Conservation (phyloP, 2,329 filamentous ascomycete species). For the Bisporella sp. region DNA sequence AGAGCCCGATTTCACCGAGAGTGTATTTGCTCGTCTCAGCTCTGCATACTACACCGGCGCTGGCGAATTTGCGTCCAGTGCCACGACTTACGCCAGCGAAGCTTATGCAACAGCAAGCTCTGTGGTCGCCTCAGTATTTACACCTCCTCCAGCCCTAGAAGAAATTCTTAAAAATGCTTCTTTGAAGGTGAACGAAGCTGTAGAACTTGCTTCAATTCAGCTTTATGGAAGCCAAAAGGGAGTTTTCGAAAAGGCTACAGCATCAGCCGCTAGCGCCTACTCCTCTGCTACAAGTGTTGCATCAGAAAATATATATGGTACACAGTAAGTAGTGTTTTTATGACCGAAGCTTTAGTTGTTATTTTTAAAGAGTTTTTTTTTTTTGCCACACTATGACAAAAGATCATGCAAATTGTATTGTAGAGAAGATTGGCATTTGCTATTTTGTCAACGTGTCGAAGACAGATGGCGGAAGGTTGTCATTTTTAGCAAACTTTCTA, state of each 20-base stretch:
- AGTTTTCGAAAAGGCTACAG: slow-evolving; percentile 44
- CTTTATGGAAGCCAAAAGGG: slow-evolving; percentile 51
- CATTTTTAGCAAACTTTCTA: too few species aligned
- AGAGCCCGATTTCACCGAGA: slow-evolving; percentile 76
- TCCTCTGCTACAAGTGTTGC: slow-evolving; percentile 40
- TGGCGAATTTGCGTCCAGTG: slow-evolving; percentile 34
- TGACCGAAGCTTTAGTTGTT: too few species aligned
- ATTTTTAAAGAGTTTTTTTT: too few species aligned
- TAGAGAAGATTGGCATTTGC: too few species aligned
- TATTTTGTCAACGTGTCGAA: too few species aligned
- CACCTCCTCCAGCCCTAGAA: slow-evolving; percentile 50
- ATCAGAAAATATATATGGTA: slow-evolving; percentile 49
- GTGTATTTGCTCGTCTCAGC: slow-evolving; percentile 64
- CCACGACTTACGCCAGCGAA: slow-evolving; percentile 44
- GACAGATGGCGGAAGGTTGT: too few species aligned
- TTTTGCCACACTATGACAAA: too few species aligned
- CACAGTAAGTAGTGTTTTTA: slow-evolving; percentile 23
- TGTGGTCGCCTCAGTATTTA: slow-evolving; percentile 42
- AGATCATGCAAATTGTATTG: too few species aligned
- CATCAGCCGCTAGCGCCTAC: slow-evolving; percentile 45
- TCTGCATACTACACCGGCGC: slow-evolving; percentile 65
- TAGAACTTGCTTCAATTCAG: slow-evolving; percentile 49
- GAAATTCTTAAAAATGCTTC: slow-evolving; percentile 49
- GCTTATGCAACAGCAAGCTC: slow-evolving; percentile 36
- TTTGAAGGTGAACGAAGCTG: slow-evolving; percentile 48